These are phyloP conservation scores for Chalciporus chontae DNA, from an alignment of 768 basidiomycete species.

Conservation along the genomic window DNA sequence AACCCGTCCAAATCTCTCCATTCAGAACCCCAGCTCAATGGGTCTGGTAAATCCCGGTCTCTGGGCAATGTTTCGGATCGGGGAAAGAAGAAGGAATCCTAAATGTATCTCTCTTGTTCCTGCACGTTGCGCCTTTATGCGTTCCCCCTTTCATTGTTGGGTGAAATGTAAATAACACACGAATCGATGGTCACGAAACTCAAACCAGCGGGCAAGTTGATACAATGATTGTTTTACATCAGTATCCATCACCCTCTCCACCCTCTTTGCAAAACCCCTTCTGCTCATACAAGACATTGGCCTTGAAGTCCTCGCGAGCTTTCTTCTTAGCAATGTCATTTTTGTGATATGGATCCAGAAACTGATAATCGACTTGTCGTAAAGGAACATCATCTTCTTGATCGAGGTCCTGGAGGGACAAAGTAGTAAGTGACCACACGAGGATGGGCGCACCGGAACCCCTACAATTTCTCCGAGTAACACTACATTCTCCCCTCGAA, in stretches of 20 bases:
- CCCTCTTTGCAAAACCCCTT: slow-evolving; percentile 94
- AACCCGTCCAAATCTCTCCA: slow-evolving; percentile 32
- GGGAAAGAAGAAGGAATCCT: slow-evolving; percentile 53
- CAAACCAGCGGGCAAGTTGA: slow-evolving; percentile 2
- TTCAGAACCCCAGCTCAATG: slow-evolving; percentile 43
- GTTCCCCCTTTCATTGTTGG: slow-evolving; percentile 4
- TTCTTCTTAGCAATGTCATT: slow-evolving; percentile 72
- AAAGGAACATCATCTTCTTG: slow-evolving; percentile 85
- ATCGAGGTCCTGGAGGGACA: slow-evolving; percentile 72
- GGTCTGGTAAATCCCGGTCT: slow-evolving; percentile 40
- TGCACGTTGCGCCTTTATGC: slow-evolving; percentile 12
- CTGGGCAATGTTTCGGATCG: slow-evolving; percentile 49
- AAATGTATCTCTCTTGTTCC: slow-evolving; percentile 28
- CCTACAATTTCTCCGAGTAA: slow-evolving; percentile 93
- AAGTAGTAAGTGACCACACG: slow-evolving; percentile 3
- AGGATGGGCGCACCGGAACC: slow-evolving; percentile 17
- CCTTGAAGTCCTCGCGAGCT: slow-evolving; percentile 76
- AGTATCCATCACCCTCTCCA: slow-evolving; percentile 96
- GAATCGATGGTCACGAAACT: not conserved
- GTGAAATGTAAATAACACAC: slow-evolving; percentile 1
- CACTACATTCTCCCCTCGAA: slow-evolving; percentile 98
- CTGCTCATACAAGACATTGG: slow-evolving; percentile 76
- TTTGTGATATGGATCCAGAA: slow-evolving; percentile 70
- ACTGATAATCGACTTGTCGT: slow-evolving; percentile 66
- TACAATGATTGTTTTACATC: slow-evolving; percentile 16